Base-by-base conservation (phyloP, 2,329 filamentous ascomycete species). In the Cryoendolithus antarcticus region DNA sequence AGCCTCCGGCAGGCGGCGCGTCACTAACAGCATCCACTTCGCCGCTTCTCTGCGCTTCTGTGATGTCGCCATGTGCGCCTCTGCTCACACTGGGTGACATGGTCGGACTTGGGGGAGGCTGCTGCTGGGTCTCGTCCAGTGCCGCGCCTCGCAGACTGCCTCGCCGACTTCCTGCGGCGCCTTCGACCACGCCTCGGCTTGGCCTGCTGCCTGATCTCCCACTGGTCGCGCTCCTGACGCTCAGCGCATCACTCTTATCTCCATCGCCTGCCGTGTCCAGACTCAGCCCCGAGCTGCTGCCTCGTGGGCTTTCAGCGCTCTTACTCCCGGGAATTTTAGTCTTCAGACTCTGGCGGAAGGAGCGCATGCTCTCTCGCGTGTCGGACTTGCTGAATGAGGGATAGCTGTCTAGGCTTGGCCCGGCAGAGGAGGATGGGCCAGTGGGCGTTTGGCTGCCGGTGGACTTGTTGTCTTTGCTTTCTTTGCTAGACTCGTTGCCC, bases 1-100 rank as follows among this genome's bases (percentile, higher is more conserved):
- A 34, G 52, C 70, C 56, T 28, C 80, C 81, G 8, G 77, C 77
- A 2, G 86, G 86, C 21, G 88, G 89, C 43, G 81, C 80, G 56
- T 96, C 91, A 9, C 89, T 96, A 12, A 98, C 86, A 50, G 88
- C 79, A 54, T 93, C 91, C 32, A 98, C 86, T 61, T 98, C 91
- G 40, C 89, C 88, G 36, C 77, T 82, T 38, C 82, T 77, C 61
- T 93, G 83, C 32, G 86, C 88, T 34, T 81, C 81, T 55, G 74
- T 74, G 32, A 94, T 77, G 59, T 88, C 80, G 54, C 85, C 80
- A 48, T 84, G 78, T 4, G 82, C 83, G 39, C 74, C 67, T 51
- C 77, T 80, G 28, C 37, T 28, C 46, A 86, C 65, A 9, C 82
- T 81, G 32, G 77, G 72, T 13, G 83, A 85, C 53, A 89, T 80